phyloP scores from a whole-genome alignment of 2,329 filamentous ascomycete species.

The Anisogramma anomala region DNA sequence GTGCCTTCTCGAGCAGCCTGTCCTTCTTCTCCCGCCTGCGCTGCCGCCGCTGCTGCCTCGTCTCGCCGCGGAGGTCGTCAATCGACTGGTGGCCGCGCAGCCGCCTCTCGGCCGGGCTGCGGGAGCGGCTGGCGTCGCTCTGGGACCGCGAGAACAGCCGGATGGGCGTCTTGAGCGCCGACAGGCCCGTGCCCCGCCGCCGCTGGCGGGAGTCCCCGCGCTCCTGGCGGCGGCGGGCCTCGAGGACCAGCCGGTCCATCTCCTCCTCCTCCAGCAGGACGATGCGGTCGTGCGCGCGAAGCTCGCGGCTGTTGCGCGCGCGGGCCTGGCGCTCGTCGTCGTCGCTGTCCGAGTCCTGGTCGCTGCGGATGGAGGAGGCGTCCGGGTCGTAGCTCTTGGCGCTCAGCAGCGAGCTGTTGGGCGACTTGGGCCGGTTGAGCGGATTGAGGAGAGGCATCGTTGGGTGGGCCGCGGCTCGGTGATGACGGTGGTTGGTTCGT shows the following conservation, averaged over 20 bases:
- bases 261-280: conserved; percentile 70
- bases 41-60: conserved; percentile 36
- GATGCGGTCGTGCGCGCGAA: conserved; percentile 56
- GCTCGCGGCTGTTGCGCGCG: conserved; percentile 57
- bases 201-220: conserved; percentile 25
- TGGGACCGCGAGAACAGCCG: conserved; percentile 30
- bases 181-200: conserved; percentile 28
- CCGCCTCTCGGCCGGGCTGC: too few relatives aligned
- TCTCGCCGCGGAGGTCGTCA: conserved; percentile 39
- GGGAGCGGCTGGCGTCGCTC: too few relatives aligned
- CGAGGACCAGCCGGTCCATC: conserved; percentile 46
- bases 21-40: conserved; percentile 43
- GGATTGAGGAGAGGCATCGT: conserved; percentile 14
- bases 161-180: conserved; percentile 38
- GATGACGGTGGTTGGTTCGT: too few relatives aligned
- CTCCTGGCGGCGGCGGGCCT: conserved; percentile 35
- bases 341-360: conserved; percentile 66
- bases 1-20: conserved; percentile 39
- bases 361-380: conserved; percentile 54
- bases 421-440: conserved; percentile 12
- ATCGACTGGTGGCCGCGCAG: conserved; percentile 26
- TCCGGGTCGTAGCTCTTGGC: conserved; percentile 57
- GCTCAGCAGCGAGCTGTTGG: conserved; percentile 42
- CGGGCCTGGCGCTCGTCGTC: conserved; percentile 58
- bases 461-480: too few relatives aligned